Evolutionary conservation across 225 moss, liverwort and hornwort species (phyloP), one percentile per base, ranked within the genome.

Genomic region (Bryum argenteum): DNA sequence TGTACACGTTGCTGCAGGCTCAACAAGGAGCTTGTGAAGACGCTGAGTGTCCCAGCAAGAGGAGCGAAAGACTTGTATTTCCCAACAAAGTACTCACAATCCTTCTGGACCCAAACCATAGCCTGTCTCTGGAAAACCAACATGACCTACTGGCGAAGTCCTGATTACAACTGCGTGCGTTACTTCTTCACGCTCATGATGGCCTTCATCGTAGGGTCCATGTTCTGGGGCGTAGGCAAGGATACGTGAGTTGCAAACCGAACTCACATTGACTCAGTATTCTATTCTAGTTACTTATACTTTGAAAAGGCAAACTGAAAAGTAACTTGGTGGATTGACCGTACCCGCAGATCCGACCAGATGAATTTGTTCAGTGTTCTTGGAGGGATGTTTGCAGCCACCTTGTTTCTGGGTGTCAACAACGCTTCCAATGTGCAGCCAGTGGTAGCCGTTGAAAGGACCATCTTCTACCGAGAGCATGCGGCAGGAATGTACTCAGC

Each of bases 401-500:
- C 77, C 5, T 69, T 88, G 6, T 88, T 88, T 61, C 74, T 88
- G 28, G 87, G 87, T 24, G 77, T 88, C 20, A 88, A 88, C 59
- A 88, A 88, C 39, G 84, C 84, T 42, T 81, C 84, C 40, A 84
- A 82, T 23, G 87, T 88, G 48, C 87, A 88, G 72, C 87, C 87
- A 13, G 77, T 84, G 40, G 82, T 88, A 3, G 87, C 81, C 63
- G 70, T 82, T 61, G 87, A 84, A 41, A 74, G 87, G 37, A 88
- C 87, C 14, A 81, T 88, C 28, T 84, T 88, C 40, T 88, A 88
- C 70, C 68, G 87, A 61, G 87, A 88, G 58, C 79, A 77, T 26
- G 87, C 84, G 23, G 87, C 87, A 39, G 77, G 79, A 21, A 88
- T 88, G 87, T 88, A 88, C 66, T 88, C 87, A 6, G 81, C 84